A percentile compares a stretch with the other conserved stretches of the same genome.
phyloP scores from a whole-genome alignment of 73 alveolate species.

The Tetrahymena borealis region DNA sequence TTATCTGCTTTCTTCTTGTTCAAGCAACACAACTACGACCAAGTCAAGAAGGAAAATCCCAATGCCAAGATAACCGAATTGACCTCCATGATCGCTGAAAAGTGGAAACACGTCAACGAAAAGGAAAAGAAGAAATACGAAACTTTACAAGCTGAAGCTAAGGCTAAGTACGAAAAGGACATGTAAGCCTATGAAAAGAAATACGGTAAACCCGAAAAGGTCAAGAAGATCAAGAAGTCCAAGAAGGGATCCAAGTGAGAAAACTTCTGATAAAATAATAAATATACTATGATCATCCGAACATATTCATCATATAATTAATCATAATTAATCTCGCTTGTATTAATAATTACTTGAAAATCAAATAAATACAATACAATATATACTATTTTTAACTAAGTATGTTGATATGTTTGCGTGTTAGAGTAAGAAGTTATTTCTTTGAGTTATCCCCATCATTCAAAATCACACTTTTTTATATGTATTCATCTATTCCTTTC shows the following conservation, averaged over 20 bases:
- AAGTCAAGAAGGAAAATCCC: constrained; percentile 2
- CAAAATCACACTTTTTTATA: not conserved
- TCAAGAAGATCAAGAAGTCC: not conserved
- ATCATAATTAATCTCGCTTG: not conserved
- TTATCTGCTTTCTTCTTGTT: not conserved
- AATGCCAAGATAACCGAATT: not conserved
- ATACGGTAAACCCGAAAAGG: constrained; percentile 1
- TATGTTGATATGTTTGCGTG: not conserved
- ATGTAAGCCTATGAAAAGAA: not conserved
- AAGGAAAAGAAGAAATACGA: constrained; percentile 1
- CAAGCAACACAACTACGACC: not conserved
- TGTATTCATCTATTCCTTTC: not conserved
- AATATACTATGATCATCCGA: not conserved
- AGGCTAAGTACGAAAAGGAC: constrained; percentile 2
- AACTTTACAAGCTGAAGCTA: not conserved
- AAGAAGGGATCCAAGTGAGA: not conserved
- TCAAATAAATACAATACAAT: not conserved
- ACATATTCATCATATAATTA: not conserved
- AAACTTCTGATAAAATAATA: not conserved
- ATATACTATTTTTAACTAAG: not conserved
- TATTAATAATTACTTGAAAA: not conserved
- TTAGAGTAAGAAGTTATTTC: constrained; percentile 1
- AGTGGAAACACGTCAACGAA: not conserved
- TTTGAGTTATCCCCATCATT: not conserved
- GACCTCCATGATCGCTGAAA: constrained; percentile 3